Base-by-base conservation (phyloP, 1,284 basidiomycete genomes). In the Leccinum subrobustum region DNA sequence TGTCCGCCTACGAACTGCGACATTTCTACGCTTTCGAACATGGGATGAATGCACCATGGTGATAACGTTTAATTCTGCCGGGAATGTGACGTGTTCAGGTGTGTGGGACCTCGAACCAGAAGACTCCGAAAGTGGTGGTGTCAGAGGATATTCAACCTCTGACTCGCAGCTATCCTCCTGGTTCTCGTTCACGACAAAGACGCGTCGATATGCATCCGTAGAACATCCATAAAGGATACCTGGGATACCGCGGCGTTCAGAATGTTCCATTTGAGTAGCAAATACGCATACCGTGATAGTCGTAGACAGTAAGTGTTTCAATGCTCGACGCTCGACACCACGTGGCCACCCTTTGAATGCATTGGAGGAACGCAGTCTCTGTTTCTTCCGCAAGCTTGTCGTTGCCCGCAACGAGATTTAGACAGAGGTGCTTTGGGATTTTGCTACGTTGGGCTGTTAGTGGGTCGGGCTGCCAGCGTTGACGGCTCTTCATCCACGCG, bases 111-210 rank as follows among this genome's bases (percentile, higher is more conserved):
- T 79, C 6, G 86, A 88, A 27, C 81, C 83, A 23, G 87, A 83
- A 65, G 81, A 80, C 67, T 90, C 88, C 7, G 89, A 91, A 20
- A 81, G 76, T 3, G 89, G 89, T 27, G 89, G 89, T 0, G 89
- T 92, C 57, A 83, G 76, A 48, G 89, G 88, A 69, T 85, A 90
- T 68, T 84, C 82, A 3, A 81, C 70, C 64, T 86, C 86, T 14
- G 80, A 81, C 54, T 79, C 81, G 52, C 78, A 79, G 27, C 78
- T 80, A 52, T 81, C 77, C 58, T 76, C 72, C 7, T 73, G 68
- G n/a, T 65, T 62, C 37, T 68, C 69, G 51, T 71, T 65, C 44
- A 66, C 60, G 23, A 70, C 62, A 47, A 73, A 60, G 42, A 82
- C 68, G 54, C 72, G 74, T 59, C 75, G 72, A 54, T 73, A 75